Base-by-base conservation (phyloP, 805 yeast genomes). In the Teunomyces gatunensis region DNA sequence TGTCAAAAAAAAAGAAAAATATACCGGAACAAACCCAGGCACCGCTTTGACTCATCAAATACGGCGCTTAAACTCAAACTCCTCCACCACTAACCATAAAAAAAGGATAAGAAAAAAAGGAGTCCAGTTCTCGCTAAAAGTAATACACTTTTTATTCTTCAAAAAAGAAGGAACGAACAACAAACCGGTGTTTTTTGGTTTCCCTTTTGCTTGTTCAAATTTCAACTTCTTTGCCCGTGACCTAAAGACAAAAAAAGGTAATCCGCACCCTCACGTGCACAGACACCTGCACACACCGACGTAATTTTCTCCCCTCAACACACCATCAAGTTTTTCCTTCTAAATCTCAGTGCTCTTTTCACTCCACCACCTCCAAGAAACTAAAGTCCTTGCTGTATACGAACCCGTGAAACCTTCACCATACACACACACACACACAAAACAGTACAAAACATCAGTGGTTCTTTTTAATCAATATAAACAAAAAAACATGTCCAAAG, bases 401-500 rank as follows among this genome's bases (percentile, higher is more conserved):
- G 27, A 25, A 25, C 27, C 11, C 7, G 27, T 25, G 27, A 11
- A 2, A 25, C 2, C 11, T 11, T 25, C 10, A 25, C 11, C 27
- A 25, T 7, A 6, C n/a, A 12, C 2, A 30, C 15, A 30, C 15
- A 30, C n/a, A n/a, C 17, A 30, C 5, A 30, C 34, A 32, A 32
- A 34, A 7, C n/a, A 17, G n/a, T 6, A 17, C 21, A 11, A 15
- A 18, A 15, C 6, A 6, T 13, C 17, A 30, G 15, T 5, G 15
- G 15, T 7, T 30, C 15, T 30, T 30, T 13, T 17, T 13, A 12
- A 6, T 12, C 12, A 21, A 15, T 4, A 18, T 18, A 21, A 21
- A 21, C 6, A 23, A 25, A 25, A 15, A 15, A 15, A 15, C 17
- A 49, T 46, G 48, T 42, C 53, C 34, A 30, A 43, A 36, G 42